Evolutionary conservation across 257 asterid genomes (phyloP).

Genomic region (Leonotis leonurus): DNA sequence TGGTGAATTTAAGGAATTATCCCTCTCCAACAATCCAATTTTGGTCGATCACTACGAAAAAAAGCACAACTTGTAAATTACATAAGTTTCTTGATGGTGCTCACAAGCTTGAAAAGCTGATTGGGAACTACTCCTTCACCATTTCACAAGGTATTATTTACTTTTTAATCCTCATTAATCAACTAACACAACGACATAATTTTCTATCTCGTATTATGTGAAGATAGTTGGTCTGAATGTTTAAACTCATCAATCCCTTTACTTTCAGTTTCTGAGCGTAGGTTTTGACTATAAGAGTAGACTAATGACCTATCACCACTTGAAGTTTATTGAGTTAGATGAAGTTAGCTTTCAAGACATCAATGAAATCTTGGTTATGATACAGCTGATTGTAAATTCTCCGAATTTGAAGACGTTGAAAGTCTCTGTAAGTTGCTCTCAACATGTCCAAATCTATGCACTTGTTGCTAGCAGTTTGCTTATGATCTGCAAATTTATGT

Average conservation of each 20-base stretch:
- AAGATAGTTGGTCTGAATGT: not conserved
- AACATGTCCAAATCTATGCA: not conserved
- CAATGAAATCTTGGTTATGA: slow-evolving; percentile 62
- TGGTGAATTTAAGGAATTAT: slow-evolving; percentile 81
- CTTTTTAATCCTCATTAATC: too few species aligned
- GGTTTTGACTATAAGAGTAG: slow-evolving; percentile 39
- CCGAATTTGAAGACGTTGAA: slow-evolving; percentile 65
- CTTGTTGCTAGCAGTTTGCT: not conserved
- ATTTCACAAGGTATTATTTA: slow-evolving; percentile 48
- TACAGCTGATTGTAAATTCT: slow-evolving; percentile 65
- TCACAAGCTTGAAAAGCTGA: slow-evolving; percentile 68
- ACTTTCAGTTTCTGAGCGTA: slow-evolving; percentile 60
- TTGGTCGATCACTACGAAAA: slow-evolving; percentile 69
- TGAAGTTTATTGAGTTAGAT: slow-evolving; percentile 66
- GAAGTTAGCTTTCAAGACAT: slow-evolving; percentile 80
- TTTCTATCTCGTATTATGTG: not conserved
- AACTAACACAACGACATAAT: too few species aligned
- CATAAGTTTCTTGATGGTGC: slow-evolving; percentile 76
- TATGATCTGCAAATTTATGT: not conserved
- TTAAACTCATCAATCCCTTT: slow-evolving; percentile 13
- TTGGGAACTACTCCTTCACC: slow-evolving; percentile 83
- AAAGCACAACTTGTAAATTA: slow-evolving; percentile 67
- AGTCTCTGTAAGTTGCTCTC: slow-evolving; percentile 54
- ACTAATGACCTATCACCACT: slow-evolving; percentile 36
- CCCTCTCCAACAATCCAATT: slow-evolving; percentile 59